These are phyloP conservation scores for Diaporthe helianthi DNA, from an alignment of 2,329 filamentous ascomycete species.

Conservation along the genomic window DNA sequence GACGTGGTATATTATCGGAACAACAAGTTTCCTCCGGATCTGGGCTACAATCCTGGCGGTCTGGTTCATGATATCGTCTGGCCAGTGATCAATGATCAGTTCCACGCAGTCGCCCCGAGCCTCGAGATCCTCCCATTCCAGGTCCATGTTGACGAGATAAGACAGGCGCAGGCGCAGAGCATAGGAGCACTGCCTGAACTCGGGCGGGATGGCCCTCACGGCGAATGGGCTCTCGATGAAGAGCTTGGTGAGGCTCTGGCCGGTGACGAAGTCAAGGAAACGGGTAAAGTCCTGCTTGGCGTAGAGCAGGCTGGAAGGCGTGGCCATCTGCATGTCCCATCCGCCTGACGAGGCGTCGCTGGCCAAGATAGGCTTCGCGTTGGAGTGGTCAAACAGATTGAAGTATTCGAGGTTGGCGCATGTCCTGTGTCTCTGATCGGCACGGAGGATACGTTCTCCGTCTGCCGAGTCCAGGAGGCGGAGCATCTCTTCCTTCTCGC, in stretches of 20 bases:
- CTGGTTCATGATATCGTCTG: conserved; percentile 53
- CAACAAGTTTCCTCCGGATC: conserved; percentile 61
- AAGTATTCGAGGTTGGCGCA: conserved; percentile 77
- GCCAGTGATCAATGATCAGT: conserved; percentile 65
- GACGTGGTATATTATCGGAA: conserved; percentile 65
- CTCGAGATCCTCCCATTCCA: conserved; percentile 60
- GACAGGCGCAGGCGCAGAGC: conserved; percentile 68
- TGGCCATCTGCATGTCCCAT: conserved; percentile 44
- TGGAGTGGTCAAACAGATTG: conserved; percentile 63
- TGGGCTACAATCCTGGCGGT: conserved; percentile 63
- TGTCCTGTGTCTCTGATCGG: conserved; percentile 62
- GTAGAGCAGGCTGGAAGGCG: conserved; percentile 64
- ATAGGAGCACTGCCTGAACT: conserved; percentile 65
- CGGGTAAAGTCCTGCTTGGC: conserved; percentile 66
- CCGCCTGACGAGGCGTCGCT: conserved; percentile 31
- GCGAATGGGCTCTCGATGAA: conserved; percentile 67
- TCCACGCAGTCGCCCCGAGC: conserved; percentile 67
- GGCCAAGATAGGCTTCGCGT: conserved; percentile 40
- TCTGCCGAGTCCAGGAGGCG: conserved; percentile 61
- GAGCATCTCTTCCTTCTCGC: conserved; percentile 69
- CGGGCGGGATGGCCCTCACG: conserved; percentile 63
- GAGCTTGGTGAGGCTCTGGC: conserved; percentile 57
- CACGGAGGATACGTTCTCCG: conserved; percentile 63
- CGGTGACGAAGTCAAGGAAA: conserved; percentile 65
- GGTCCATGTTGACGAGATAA: conserved; percentile 58